These are phyloP conservation scores for Phytophthora constricta DNA, from an alignment of 352 stramenopile species.

Conservation along the genomic window DNA sequence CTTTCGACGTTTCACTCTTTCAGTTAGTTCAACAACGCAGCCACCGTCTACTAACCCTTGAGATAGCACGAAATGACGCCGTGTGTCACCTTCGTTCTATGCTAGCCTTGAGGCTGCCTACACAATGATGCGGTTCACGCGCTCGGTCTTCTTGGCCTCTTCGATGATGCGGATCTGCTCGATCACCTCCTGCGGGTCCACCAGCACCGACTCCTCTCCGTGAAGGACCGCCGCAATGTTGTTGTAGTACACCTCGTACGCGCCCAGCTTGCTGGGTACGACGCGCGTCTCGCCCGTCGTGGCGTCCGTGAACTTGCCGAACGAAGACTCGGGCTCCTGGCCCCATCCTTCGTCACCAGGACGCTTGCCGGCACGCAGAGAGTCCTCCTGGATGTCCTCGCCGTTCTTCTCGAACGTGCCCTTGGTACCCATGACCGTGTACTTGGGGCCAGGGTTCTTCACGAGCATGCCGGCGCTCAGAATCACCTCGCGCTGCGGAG, in stretches of 20 bases:
- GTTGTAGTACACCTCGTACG: conserved; percentile 76
- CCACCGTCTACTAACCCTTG: no score
- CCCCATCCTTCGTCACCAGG: conserved; percentile 62
- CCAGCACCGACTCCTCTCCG: conserved; percentile 48
- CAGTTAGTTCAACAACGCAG: no score
- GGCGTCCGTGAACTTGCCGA: conserved; percentile 48
- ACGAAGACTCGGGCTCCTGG: conserved; percentile 51
- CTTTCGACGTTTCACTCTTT: no score
- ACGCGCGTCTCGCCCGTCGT: conserved; percentile 24
- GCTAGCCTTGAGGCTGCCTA: no score
- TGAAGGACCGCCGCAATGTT: conserved; percentile 74
- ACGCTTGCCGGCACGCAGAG: conserved; percentile 58
- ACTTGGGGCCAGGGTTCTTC: conserved; percentile 66
- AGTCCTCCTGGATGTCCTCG: conserved; percentile 69
- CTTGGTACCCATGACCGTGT: conserved; percentile 63
- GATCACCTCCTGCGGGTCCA: conserved; percentile 59
- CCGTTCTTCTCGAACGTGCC: conserved; percentile 68
- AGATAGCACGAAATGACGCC: no score
- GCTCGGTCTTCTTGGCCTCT: conserved; percentile 64
- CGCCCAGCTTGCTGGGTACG: conserved; percentile 52
- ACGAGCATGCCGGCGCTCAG: conserved; percentile 73
- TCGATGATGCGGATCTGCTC: conserved; percentile 80
- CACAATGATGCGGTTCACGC: conserved; percentile 43
- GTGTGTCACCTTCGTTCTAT: no score
- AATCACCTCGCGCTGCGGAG: conserved; percentile 59